Conservation (phyloP, 768 basidiomycete genomes). For the Suillus fuscotomentosus region DNA sequence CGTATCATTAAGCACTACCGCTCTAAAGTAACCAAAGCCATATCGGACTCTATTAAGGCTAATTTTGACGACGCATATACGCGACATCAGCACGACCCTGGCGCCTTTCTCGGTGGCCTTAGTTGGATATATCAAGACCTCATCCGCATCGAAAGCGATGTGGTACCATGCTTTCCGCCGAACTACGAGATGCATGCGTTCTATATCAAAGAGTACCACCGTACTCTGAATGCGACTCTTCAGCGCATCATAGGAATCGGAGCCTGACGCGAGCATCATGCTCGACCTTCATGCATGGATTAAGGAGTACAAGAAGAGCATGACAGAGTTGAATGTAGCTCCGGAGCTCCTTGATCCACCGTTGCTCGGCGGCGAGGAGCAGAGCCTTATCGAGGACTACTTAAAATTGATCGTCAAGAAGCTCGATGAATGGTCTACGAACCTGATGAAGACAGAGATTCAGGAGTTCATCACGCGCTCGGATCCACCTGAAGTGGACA, state of each 20-base stretch:
- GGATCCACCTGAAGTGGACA: constrained; percentile 85
- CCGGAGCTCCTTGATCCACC: constrained; percentile 83
- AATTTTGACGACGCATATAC: constrained; percentile 69
- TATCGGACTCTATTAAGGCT: constrained; percentile 71
- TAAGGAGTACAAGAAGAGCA: constrained; percentile 92
- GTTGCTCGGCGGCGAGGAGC: constrained; percentile 93
- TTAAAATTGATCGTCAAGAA: constrained; percentile 90
- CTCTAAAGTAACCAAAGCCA: constrained; percentile 79
- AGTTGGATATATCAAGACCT: constrained; percentile 95
- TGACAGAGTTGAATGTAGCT: constrained; percentile 90
- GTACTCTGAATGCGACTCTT: constrained; percentile 71
- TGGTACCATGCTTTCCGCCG: constrained; percentile 87
- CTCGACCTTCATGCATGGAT: constrained; percentile 90
- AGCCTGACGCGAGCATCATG: constrained; percentile 85
- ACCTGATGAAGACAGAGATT: constrained; percentile 90
- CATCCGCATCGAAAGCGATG: constrained; percentile 86
- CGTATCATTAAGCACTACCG: constrained; percentile 95
- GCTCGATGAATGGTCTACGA: constrained; percentile 95
- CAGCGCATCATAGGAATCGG: constrained; percentile 65
- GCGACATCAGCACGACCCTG: constrained; percentile 60
- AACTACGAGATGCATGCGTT: constrained; percentile 87
- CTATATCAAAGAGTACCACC: constrained; percentile 89
- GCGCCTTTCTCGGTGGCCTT: constrained; percentile 72
- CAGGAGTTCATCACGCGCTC: constrained; percentile 80
- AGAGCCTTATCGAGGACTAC: constrained; percentile 92